Evolutionary conservation across 2,329 filamentous ascomycete species (phyloP).

Genomic region (Sporothrix brunneoviolacea): DNA sequence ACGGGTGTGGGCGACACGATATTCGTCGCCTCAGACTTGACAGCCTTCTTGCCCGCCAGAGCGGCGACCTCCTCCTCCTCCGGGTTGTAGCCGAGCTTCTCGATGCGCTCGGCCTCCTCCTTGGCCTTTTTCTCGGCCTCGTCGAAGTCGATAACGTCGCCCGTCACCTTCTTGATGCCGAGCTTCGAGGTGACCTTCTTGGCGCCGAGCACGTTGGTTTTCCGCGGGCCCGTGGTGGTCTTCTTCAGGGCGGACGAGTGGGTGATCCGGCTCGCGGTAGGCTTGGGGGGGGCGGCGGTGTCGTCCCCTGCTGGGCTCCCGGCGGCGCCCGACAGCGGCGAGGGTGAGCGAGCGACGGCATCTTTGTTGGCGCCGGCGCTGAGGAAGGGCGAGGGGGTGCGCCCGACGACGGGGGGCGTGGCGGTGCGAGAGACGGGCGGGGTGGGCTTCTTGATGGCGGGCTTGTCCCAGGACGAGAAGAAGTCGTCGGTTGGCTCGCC

Average conservation of each 20-base stretch:
- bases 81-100: conserved; percentile 90
- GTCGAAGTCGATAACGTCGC: conserved; percentile 85
- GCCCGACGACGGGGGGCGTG: conserved; percentile 73
- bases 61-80: conserved; percentile 59
- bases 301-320: conserved; percentile 44
- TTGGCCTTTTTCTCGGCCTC: conserved; percentile 95
- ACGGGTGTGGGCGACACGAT: conserved; percentile 70
- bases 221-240: conserved; percentile 62
- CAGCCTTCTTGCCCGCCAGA: conserved; percentile 35
- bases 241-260: conserved; percentile 80
- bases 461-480: conserved; percentile 99
- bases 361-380: conserved; percentile 65
- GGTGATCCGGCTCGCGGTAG: conserved; percentile 64
- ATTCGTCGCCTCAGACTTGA: not conserved
- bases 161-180: conserved; percentile 83
- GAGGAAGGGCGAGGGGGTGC: conserved; percentile 85
- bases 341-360: conserved; percentile 68
- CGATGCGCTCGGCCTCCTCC: conserved; percentile 93
- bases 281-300: conserved; percentile 39
- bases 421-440: conserved; percentile 85
- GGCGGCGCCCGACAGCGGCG: conserved; percentile 64
- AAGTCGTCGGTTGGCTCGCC: conserved; percentile 86
- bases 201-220: conserved; percentile 76
- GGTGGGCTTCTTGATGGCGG: conserved; percentile 89
- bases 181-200: conserved; percentile 72